These are phyloP conservation scores for Dipteronia dyeriana DNA, from an alignment of 345 rosid species.

Conservation along the genomic window DNA sequence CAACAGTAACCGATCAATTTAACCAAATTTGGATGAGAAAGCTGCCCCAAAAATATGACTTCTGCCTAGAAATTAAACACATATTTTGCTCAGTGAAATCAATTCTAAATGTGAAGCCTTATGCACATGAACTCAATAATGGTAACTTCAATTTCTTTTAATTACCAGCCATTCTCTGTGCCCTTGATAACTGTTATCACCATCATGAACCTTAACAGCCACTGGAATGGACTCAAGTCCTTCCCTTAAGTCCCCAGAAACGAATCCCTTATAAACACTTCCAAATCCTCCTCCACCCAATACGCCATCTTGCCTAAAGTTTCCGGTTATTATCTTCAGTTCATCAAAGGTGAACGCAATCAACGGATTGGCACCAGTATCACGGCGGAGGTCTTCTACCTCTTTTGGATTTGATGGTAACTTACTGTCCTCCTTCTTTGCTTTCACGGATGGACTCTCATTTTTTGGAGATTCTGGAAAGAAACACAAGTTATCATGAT, in stretches of 20 bases:
- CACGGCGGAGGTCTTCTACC: slow-evolving; percentile 90
- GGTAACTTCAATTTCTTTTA: neutral
- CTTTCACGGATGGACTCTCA: slow-evolving; percentile 41
- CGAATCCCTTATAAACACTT: slow-evolving; percentile 84
- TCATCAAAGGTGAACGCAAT: slow-evolving; percentile 81
- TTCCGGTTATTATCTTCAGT: slow-evolving; percentile 65
- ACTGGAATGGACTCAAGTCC: slow-evolving; percentile 69
- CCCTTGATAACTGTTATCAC: slow-evolving; percentile 88
- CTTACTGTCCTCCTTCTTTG: slow-evolving; percentile 48
- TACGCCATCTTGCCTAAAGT: slow-evolving; percentile 89
- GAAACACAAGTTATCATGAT: slow-evolving; percentile 1
- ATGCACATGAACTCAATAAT: neutral
- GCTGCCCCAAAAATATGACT: slow-evolving; percentile 95
- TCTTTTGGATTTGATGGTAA: slow-evolving; percentile 92
- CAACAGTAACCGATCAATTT: slow-evolving; percentile 94
- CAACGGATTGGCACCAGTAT: slow-evolving; percentile 76
- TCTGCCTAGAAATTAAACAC: slow-evolving; percentile 64
- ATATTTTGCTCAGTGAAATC: slow-evolving; percentile 17
- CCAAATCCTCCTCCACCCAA: slow-evolving; percentile 99
- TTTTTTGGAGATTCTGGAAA: slow-evolving; percentile 66
- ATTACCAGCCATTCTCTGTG: slow-evolving; percentile 99
- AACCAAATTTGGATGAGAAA: slow-evolving; percentile 94
- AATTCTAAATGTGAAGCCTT: neutral
- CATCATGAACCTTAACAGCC: slow-evolving; percentile 97
- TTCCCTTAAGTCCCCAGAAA: slow-evolving; percentile 60